These are phyloP conservation scores for Fusarium cyanostomum DNA, from an alignment of 2,329 filamentous ascomycete species.

Conservation along the genomic window DNA sequence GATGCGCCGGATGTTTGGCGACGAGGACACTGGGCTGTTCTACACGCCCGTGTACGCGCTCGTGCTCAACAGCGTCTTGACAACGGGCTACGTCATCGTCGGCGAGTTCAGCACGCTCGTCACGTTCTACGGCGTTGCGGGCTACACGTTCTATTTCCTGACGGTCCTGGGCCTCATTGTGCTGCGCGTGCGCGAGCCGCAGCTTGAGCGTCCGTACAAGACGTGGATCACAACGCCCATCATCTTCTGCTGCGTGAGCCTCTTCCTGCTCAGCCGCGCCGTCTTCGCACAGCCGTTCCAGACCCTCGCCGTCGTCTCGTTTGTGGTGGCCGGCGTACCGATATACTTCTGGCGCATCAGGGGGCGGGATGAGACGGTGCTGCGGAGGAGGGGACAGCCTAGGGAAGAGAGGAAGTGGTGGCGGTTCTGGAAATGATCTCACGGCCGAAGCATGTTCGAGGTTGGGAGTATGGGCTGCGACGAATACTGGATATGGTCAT, in stretches of 20 bases:
- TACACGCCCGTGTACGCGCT: constrained; percentile 96
- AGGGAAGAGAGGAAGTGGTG: constrained; percentile 57
- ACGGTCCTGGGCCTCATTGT: constrained; percentile 94
- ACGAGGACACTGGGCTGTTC: constrained; percentile 82
- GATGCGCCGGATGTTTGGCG: constrained; percentile 73
- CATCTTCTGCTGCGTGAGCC: constrained; percentile 96
- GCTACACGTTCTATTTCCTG: constrained; percentile 97
- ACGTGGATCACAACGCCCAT: constrained; percentile 98
- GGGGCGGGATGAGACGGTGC: constrained; percentile 64
- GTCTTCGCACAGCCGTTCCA: constrained; percentile 92
- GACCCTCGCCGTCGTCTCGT: constrained; percentile 85
- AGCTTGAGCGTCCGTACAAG: constrained; percentile 88
- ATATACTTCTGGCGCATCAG: constrained; percentile 90
- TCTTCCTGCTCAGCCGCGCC: constrained; percentile 89
- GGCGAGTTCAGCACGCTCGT: constrained; percentile 92
- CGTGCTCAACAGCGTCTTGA: constrained; percentile 79
- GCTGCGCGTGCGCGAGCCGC: constrained; percentile 85
- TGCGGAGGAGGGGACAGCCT: constrained; percentile 50
- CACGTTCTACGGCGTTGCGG: constrained; percentile 97
- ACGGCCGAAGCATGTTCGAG: neutral
- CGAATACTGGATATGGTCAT: neutral
- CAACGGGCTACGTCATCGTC: constrained; percentile 79
- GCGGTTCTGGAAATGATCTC: constrained; percentile 66
- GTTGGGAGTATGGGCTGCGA: neutral
- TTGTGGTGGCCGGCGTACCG: constrained; percentile 83